Evolutionary conservation across 208 protist species (phyloP).

Genomic region (Leishmania gerbilli): DNA sequence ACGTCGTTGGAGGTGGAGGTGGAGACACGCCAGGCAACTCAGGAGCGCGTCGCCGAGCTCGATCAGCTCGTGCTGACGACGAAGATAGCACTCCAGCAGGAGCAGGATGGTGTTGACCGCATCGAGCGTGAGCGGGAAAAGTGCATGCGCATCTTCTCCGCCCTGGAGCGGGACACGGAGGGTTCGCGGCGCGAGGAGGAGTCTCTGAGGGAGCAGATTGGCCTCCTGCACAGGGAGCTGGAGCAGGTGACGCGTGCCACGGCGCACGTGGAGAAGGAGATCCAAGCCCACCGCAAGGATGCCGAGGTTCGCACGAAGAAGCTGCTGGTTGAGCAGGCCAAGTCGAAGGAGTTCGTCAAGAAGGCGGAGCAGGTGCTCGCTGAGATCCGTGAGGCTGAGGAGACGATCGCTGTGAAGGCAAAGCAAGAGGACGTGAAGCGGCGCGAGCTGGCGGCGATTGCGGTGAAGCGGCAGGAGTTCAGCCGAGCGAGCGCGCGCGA

Average conservation of each 20-base stretch:
- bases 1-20: slow-evolving; percentile 80
- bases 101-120: slow-evolving; percentile 67
- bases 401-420: slow-evolving; percentile 55
- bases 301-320: slow-evolving; percentile 81
- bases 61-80: slow-evolving; percentile 77
- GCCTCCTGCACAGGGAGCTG: slow-evolving; percentile 59
- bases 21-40: slow-evolving; percentile 69
- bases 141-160: slow-evolving; percentile 47
- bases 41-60: slow-evolving; percentile 71
- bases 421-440: slow-evolving; percentile 79
- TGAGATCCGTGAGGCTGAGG: slow-evolving; percentile 78
- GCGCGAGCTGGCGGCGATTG: slow-evolving; percentile 71
- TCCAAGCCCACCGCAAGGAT: slow-evolving; percentile 62
- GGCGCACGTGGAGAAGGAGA: slow-evolving; percentile 50
- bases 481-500: slow-evolving; percentile 88
- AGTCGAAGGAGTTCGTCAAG: slow-evolving; percentile 74
- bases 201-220: slow-evolving; percentile 58
- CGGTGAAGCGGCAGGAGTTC: slow-evolving; percentile 75
- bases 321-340: slow-evolving; percentile 86
- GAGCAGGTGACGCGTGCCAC: slow-evolving; percentile 61
- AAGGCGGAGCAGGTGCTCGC: slow-evolving; percentile 50
- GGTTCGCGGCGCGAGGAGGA: slow-evolving; percentile 40
- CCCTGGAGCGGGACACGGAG: slow-evolving; percentile 52
- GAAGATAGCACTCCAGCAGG: slow-evolving; percentile 50
- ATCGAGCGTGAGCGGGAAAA: slow-evolving; percentile 76